Conservation (phyloP, 129 eudicot genomes). For the Flaveria bidentis region DNA sequence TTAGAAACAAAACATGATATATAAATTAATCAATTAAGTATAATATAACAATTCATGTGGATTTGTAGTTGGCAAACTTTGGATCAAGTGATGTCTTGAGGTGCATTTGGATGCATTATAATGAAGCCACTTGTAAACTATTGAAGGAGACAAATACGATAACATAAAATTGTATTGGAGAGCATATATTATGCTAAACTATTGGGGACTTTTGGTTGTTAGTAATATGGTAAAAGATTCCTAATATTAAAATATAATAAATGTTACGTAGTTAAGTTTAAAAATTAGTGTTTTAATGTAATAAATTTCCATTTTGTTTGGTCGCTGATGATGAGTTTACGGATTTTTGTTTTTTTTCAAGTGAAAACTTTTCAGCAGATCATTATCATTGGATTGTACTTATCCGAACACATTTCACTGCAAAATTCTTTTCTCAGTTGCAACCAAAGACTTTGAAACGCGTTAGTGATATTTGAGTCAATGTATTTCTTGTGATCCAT, state of each 20-base stretch:
- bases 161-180: conserved; percentile 7
- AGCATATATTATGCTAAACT: background rate
- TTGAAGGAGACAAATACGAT: conserved; percentile 35
- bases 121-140: conserved; percentile 16
- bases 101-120: conserved; percentile 28
- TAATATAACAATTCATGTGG: conserved; percentile 35
- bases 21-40: background rate
- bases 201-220: background rate
- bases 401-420: too few relatives aligned
- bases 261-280: too few relatives aligned
- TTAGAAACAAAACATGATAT: conserved; percentile 14
- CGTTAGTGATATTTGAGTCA: too few relatives aligned
- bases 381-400: too few relatives aligned
- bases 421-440: too few relatives aligned
- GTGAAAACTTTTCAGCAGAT: too few relatives aligned
- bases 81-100: conserved; percentile 48
- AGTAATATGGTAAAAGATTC: conserved; percentile 17
- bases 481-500: too few relatives aligned
- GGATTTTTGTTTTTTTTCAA: too few relatives aligned
- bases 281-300: too few relatives aligned
- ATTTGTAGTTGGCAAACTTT: conserved; percentile 45
- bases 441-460: too few relatives aligned
- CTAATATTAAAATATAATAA: background rate
- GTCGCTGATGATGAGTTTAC: too few relatives aligned
- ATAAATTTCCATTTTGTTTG: too few relatives aligned